phyloP scores from a whole-genome alignment of 2,329 filamentous ascomycete species.

The Drechslera avenae region DNA sequence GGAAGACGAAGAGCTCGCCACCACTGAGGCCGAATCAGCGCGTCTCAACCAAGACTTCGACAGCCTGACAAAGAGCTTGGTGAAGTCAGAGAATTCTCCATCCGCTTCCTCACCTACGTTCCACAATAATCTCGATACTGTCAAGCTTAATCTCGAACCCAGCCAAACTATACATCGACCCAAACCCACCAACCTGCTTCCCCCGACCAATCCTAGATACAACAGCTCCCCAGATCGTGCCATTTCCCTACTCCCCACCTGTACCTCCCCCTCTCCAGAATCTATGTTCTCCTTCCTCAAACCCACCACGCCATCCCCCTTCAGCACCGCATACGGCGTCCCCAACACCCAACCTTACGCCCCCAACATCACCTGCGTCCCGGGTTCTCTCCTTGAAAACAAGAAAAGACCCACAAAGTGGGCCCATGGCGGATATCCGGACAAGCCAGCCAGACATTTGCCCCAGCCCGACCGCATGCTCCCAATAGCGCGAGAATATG shows the following conservation, averaged over 20 bases:
- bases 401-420: constrained; percentile 3
- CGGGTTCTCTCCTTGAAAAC: not conserved
- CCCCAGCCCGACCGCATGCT: no score
- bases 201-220: no score
- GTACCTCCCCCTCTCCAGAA: constrained; percentile 71
- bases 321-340: constrained; percentile 66
- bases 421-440: no score
- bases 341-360: not conserved
- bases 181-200: no score
- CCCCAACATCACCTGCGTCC: not conserved
- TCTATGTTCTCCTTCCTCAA: constrained; percentile 63
- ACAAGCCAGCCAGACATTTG: no score
- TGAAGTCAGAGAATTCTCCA: not conserved
- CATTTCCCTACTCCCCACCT: constrained; percentile 47
- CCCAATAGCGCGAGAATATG: no score
- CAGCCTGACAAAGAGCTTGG: not conserved
- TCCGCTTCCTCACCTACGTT: no score
- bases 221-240: constrained; percentile 38
- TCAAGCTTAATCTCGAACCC: no score
- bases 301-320: constrained; percentile 70
- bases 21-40: not conserved
- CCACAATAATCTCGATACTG: no score
- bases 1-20: not conserved
- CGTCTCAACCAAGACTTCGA: not conserved
- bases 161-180: no score